These are phyloP conservation scores for Geotrichum bryndzae DNA, from an alignment of 1,139 yeast species.

Conservation along the genomic window DNA sequence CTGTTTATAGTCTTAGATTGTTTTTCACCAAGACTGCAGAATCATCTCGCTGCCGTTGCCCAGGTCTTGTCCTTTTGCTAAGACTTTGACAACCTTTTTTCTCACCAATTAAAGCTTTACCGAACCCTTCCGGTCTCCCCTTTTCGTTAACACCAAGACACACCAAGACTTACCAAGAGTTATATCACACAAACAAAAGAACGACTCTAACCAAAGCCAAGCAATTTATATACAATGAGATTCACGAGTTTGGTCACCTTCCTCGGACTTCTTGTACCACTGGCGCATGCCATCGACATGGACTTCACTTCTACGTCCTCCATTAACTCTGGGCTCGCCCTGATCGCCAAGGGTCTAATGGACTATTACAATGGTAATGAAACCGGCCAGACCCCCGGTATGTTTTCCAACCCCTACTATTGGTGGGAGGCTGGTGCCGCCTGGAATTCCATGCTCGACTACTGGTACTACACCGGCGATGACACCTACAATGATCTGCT, in stretches of 20 bases:
- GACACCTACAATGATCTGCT: conserved; percentile 52
- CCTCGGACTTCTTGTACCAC: background rate
- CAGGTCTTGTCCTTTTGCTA: too few species aligned
- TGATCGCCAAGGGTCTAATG: conserved; percentile 50
- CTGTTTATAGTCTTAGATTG: too few species aligned
- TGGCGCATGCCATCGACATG: conserved; percentile 15
- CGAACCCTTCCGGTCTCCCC: background rate
- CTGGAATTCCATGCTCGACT: conserved; percentile 70
- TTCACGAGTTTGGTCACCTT: background rate
- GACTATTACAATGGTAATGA: conserved; percentile 62
- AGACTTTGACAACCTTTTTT: background rate
- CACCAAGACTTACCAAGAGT: background rate
- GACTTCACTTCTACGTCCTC: conserved; percentile 24
- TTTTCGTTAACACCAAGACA: background rate
- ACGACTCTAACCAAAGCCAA: background rate
- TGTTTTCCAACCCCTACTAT: conserved; percentile 70
- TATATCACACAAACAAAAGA: background rate
- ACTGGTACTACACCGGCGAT: conserved; percentile 56
- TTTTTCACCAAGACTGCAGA: too few species aligned
- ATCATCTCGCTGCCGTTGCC: too few species aligned
- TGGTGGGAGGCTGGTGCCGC: conserved; percentile 97
- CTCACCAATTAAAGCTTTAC: background rate
- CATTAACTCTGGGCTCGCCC: conserved; percentile 44
- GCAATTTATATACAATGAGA: background rate
- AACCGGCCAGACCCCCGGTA: conserved; percentile 55